phyloP scores from a whole-genome alignment of 2,329 filamentous ascomycete genomes.

The Penicillium palitans region DNA sequence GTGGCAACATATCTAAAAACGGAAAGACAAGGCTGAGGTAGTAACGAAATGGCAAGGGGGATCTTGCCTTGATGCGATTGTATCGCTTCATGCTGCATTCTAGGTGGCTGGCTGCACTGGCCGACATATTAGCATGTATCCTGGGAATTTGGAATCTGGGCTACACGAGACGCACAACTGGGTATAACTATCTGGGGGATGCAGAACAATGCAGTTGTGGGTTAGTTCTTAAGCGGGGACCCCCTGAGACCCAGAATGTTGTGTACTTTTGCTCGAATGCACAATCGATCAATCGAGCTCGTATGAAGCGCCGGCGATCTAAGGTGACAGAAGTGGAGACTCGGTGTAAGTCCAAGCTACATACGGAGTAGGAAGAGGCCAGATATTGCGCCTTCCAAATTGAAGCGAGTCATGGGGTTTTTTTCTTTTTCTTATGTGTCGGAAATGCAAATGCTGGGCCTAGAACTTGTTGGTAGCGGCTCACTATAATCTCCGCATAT shows the following conservation, averaged over 20 bases:
- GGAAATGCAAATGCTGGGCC: background rate
- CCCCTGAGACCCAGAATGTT: background rate
- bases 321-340: background rate
- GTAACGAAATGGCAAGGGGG: background rate
- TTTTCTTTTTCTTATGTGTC: background rate
- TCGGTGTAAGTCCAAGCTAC: background rate
- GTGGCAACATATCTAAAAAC: background rate
- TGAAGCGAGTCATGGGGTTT: background rate
- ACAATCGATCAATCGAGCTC: background rate
- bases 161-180: background rate
- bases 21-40: background rate
- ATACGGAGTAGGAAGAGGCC: background rate
- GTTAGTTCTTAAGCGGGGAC: background rate
- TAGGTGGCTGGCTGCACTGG: slow-evolving; percentile 3
- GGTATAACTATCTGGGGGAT: background rate
- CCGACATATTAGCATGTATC: background rate
- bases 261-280: background rate
- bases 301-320: background rate
- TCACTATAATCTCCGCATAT: background rate
- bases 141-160: slow-evolving; percentile 1
- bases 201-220: background rate
- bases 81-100: slow-evolving; percentile 1
- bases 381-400: background rate
- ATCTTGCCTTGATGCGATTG: background rate
- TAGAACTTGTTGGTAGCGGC: background rate